phyloP scores from a whole-genome alignment of 2,329 filamentous ascomycete genomes.

The Macrophomina phaseolina region DNA sequence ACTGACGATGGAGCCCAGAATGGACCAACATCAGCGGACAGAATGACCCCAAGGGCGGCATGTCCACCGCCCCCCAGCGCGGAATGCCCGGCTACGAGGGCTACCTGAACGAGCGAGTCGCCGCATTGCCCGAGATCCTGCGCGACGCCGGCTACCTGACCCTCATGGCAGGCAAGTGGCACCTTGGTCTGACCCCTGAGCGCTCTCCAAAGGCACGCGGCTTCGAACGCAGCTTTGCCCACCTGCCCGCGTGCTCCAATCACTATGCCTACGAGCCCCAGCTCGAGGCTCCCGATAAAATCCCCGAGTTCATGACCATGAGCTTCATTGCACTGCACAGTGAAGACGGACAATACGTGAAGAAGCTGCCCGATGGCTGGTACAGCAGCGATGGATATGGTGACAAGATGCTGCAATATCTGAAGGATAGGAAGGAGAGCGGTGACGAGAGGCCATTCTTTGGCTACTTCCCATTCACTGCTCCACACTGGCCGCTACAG shows the following conservation, averaged over 20 bases:
- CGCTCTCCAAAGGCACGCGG: slow-evolving; percentile 62
- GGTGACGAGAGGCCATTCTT: slow-evolving; percentile 60
- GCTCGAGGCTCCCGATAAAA: slow-evolving; percentile 39
- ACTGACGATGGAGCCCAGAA: slow-evolving; percentile 40
- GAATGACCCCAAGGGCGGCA: slow-evolving; percentile 58
- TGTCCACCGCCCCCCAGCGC: slow-evolving; percentile 60
- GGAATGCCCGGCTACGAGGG: slow-evolving; percentile 68
- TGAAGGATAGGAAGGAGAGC: slow-evolving; percentile 43
- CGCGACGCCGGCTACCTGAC: slow-evolving; percentile 65
- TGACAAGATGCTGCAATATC: slow-evolving; percentile 47
- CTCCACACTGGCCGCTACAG: slow-evolving; percentile 69
- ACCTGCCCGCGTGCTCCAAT: slow-evolving; percentile 57
- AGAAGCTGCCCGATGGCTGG: slow-evolving; percentile 42
- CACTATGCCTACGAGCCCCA: slow-evolving; percentile 62
- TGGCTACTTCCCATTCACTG: slow-evolving; percentile 65
- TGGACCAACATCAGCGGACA: slow-evolving; percentile 62
- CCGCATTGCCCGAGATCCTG: slow-evolving; percentile 63
- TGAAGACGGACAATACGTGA: slow-evolving; percentile 48
- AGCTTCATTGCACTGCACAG: slow-evolving; percentile 47
- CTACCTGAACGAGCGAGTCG: slow-evolving; percentile 66
- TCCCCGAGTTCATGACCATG: slow-evolving; percentile 51
- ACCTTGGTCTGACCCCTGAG: slow-evolving; percentile 64
- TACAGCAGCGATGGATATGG: slow-evolving; percentile 48
- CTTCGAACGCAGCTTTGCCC: slow-evolving; percentile 65
- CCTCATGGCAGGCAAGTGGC: slow-evolving; percentile 68